Evolutionary conservation across 2,329 filamentous ascomycete species (phyloP).

Genomic region (Ophiostoma tasmaniense): DNA sequence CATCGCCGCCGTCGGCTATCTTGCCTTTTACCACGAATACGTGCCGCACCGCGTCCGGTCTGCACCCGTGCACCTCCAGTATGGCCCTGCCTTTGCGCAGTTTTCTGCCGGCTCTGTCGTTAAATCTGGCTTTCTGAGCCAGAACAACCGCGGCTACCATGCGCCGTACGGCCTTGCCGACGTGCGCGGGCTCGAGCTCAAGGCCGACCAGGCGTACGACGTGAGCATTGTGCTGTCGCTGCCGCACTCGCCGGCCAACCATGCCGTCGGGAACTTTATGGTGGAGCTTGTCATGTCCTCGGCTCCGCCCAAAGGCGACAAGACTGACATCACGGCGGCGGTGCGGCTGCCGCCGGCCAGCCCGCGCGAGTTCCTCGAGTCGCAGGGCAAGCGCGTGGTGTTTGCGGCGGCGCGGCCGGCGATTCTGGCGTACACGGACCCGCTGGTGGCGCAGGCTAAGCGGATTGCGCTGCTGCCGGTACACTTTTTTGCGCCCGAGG

Average conservation of each 20-base stretch:
- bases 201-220: constrained; percentile 74
- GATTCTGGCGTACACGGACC: constrained; percentile 71
- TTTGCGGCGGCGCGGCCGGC: constrained; percentile 63
- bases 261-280: constrained; percentile 88
- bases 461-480: constrained; percentile 57
- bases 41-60: constrained; percentile 47
- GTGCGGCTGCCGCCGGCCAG: constrained; percentile 23
- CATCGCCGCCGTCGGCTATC: constrained; percentile 41
- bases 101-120: background rate
- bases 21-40: constrained; percentile 48
- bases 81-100: constrained; percentile 35
- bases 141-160: constrained; percentile 32
- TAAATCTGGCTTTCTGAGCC: background rate
- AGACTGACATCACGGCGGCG: constrained; percentile 19
- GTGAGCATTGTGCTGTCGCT: constrained; percentile 66
- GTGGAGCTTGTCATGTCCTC: constrained; percentile 63
- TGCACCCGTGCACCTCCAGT: constrained; percentile 48
- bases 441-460: constrained; percentile 53
- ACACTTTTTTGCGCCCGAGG: constrained; percentile 57
- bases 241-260: constrained; percentile 69
- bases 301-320: background rate
- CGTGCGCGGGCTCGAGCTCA: constrained; percentile 44
- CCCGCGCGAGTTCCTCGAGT: constrained; percentile 29
- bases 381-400: constrained; percentile 36
- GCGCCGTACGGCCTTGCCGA: constrained; percentile 42